Conservation (phyloP, 1,139 yeast species). For the Meyerozyma sp. region DNA sequence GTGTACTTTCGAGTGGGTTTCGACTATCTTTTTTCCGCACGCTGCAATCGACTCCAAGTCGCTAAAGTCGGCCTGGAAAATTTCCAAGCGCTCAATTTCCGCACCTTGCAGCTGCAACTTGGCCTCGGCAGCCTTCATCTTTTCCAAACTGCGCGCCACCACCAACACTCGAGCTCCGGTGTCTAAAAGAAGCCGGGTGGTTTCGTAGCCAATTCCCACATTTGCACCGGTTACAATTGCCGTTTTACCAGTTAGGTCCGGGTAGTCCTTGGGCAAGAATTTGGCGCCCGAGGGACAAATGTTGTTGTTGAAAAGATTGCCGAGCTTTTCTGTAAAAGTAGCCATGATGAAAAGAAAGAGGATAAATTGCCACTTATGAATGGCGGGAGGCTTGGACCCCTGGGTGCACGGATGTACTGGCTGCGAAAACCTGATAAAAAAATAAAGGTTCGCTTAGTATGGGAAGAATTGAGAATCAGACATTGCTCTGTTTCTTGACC, state of each 20-base stretch:
- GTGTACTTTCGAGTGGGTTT: conserved; percentile 8
- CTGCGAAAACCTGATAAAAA: no score
- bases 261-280: conserved; percentile 19
- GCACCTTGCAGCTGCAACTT: conserved; percentile 15
- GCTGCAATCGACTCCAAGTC: conserved; percentile 41
- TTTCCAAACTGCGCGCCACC: conserved; percentile 31
- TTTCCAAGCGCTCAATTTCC: conserved; percentile 7
- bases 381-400: no score
- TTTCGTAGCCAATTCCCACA: conserved; percentile 43
- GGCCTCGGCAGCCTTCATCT: conserved; percentile 27
- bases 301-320: not conserved
- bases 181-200: conserved; percentile 25
- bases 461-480: no score
- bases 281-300: not conserved
- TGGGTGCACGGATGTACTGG: no score
- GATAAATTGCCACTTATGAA: not conserved
- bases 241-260: conserved; percentile 36
- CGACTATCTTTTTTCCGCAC: conserved; percentile 28
- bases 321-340: not conserved
- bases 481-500: no score
- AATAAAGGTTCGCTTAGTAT: no score
- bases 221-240: conserved; percentile 44
- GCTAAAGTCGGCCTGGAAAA: conserved; percentile 32
- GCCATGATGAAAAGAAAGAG: not conserved
- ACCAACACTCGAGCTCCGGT: conserved; percentile 36